Evolutionary conservation across 139 green algal genomes (phyloP).

Genomic region (Helicosporidium sp.): DNA sequence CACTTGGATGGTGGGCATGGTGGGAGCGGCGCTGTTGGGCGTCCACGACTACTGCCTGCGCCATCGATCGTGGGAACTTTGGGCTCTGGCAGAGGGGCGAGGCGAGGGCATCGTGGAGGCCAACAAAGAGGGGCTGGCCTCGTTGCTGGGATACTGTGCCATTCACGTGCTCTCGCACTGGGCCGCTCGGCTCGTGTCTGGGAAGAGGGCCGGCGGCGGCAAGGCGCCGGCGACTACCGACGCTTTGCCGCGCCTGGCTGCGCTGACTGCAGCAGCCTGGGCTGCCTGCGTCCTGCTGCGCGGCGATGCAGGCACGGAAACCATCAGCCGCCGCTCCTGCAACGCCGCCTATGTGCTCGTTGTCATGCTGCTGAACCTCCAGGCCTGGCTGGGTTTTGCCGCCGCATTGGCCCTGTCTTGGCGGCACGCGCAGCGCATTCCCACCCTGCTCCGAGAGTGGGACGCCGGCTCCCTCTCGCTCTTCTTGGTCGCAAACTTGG

Average conservation of each 20-base stretch:
- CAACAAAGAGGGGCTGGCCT: constrained; percentile 73
- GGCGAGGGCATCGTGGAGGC: constrained; percentile 2
- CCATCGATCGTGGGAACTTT: no score
- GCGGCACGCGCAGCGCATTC: no score
- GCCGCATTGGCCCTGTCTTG: background rate
- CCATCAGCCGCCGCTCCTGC: constrained; percentile 42
- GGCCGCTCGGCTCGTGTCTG: no score
- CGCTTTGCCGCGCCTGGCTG: constrained; percentile 4
- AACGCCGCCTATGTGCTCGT: constrained; percentile 64
- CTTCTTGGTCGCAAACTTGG: constrained; percentile 61
- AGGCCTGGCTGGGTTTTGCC: constrained; percentile 19
- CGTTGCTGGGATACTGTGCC: constrained; percentile 46
- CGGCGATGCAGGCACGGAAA: constrained; percentile 16
- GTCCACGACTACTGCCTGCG: no score
- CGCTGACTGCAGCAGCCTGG: constrained; percentile 15
- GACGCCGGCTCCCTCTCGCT: constrained; percentile 31
- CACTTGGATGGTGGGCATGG: constrained; percentile 9
- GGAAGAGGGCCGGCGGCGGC: background rate
- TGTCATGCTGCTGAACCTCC: constrained; percentile 32
- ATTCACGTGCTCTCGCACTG: constrained; percentile 36
- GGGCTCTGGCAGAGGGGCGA: no score
- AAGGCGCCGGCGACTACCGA: background rate
- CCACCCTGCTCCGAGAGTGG: no score
- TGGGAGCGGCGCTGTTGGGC: no score
- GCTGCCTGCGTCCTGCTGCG: constrained; percentile 1